Percentiles rank a stretch among this genome's conserved stretches.
These are phyloP conservation scores for Arctium minus DNA, from an alignment of 129 eudicot genomes.

Conservation along the genomic window DNA sequence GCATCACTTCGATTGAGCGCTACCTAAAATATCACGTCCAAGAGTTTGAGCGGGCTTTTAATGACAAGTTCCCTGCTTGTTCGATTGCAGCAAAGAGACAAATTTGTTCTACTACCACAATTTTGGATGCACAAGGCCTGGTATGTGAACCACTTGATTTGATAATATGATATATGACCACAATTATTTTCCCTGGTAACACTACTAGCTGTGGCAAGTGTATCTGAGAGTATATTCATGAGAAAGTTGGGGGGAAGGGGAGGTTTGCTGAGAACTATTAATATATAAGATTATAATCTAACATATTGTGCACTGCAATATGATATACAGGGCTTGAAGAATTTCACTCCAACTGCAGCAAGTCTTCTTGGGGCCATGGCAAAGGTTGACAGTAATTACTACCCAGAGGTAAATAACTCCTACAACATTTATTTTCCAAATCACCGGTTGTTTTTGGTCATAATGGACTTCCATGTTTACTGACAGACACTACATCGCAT, in stretches of 20 bases:
- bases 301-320: slow-evolving; percentile 3
- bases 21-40: slow-evolving; percentile 83
- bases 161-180: background rate
- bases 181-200: background rate
- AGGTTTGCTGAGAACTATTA: background rate
- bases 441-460: background rate
- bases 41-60: slow-evolving; percentile 80
- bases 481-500: slow-evolving; percentile 74
- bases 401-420: slow-evolving; percentile 67
- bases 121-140: slow-evolving; percentile 91
- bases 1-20: slow-evolving; percentile 69
- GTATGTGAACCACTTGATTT: slow-evolving; percentile 37
- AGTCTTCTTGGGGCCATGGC: slow-evolving; percentile 70
- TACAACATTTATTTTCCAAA: background rate
- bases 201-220: background rate
- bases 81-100: slow-evolving; percentile 84
- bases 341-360: slow-evolving; percentile 69
- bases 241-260: background rate
- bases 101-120: slow-evolving; percentile 82
- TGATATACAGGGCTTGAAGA: slow-evolving; percentile 70
- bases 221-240: background rate
- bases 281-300: background rate
- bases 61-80: slow-evolving; percentile 90
- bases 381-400: slow-evolving; percentile 72
- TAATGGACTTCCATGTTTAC: background rate